Base-by-base conservation (phyloP, 805 yeast species). In the Blastobotrys attinorum region DNA sequence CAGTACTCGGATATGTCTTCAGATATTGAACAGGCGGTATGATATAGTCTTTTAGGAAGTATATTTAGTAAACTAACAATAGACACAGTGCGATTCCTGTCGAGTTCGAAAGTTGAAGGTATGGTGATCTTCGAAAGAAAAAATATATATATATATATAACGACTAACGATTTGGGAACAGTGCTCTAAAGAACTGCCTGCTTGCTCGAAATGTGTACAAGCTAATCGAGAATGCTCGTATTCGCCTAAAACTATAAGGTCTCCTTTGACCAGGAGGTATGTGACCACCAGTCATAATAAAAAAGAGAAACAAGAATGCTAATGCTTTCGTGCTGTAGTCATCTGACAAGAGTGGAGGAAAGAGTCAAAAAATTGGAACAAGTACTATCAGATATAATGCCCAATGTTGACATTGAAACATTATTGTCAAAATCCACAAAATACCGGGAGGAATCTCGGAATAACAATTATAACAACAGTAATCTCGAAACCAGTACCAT, bases 31-130 rank as follows among this genome's bases (percentile, higher is more conserved):
- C n/a, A n/a, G n/a, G n/a, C n/a, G n/a, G n/a, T n/a, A n/a, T n/a
- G n/a, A n/a, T n/a, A n/a, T n/a, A n/a, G n/a, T n/a, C n/a, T n/a
- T n/a, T n/a, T n/a, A n/a, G n/a, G n/a, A n/a, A n/a, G n/a, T n/a
- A n/a, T n/a, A n/a, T n/a, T n/a, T n/a, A n/a, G n/a, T n/a, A n/a
- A n/a, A n/a, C n/a, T n/a, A n/a, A n/a, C n/a, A n/a, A n/a, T n/a
- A n/a, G n/a, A n/a, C n/a, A 33, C 39, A 59, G 72, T 86, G 96
- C 62, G 95, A 86, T 61, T 79, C 89, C 2, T 86, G 96, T 59
- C 74, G 95, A 31, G 75, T 78, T 52, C 70, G 92, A 44, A 86
- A 86, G 62, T 70, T 85, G 47, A 81, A 79, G 53, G 59, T 55
- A 44, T 17, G 53, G 34, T 13, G 8, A 20, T 16, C 20, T 11